Percentiles rank a stretch among this genome's conserved stretches.
Evolutionary conservation across 306 rosid species (phyloP).

Genomic region (Senna siamea): DNA sequence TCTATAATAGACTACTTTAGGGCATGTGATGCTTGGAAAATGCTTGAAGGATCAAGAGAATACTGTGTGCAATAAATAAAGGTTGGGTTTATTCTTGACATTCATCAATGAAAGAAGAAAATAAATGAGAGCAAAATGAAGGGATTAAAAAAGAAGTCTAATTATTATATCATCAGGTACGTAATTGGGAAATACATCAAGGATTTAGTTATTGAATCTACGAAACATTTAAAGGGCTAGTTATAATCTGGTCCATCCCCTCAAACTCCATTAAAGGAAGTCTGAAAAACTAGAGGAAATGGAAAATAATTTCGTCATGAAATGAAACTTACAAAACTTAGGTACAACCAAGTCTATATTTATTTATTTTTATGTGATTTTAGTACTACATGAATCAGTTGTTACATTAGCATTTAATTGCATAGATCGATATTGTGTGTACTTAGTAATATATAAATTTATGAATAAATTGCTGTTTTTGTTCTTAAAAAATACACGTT

Average conservation of each 20-base stretch:
- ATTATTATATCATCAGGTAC: not conserved
- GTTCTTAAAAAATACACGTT: too few relatives aligned
- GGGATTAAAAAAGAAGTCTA: not conserved
- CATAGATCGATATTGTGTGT: too few relatives aligned
- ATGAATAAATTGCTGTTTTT: too few relatives aligned
- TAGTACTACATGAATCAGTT: too few relatives aligned
- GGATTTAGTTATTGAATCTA: too few relatives aligned
- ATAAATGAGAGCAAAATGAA: constrained; percentile 32
- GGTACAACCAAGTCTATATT: too few relatives aligned
- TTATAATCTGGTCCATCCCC: constrained; percentile 34
- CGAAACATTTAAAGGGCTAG: not conserved
- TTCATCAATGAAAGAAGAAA: not conserved
- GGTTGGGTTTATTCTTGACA: constrained; percentile 2
- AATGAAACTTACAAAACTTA: too few relatives aligned
- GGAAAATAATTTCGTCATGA: too few relatives aligned
- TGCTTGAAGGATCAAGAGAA: not conserved
- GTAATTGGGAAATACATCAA: too few relatives aligned
- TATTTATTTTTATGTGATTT: too few relatives aligned
- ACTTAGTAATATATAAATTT: too few relatives aligned
- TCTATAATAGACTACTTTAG: constrained; percentile 33
- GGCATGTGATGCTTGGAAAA: constrained; percentile 27
- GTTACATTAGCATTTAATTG: too few relatives aligned
- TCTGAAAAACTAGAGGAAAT: not conserved
- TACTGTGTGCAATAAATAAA: not conserved
- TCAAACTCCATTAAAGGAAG: constrained; percentile 7